Base-by-base conservation (phyloP, 1,284 basidiomycete genomes). In the Puccinia brachypodii region DNA sequence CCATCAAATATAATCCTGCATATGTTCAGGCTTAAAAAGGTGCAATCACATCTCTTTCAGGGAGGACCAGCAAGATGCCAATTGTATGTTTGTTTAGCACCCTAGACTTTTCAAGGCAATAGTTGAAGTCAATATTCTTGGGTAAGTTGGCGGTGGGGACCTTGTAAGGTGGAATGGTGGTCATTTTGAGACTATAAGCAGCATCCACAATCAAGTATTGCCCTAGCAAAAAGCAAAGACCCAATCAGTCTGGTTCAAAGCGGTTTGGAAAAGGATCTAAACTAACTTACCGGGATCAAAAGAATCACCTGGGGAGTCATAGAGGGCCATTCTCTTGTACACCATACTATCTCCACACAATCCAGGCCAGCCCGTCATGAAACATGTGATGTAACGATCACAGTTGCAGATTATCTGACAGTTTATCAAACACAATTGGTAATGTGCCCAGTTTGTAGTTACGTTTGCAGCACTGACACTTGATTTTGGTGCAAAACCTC, bases 31-130 rank as follows among this genome's bases (percentile, higher is more conserved):
- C 33, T 69, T 11, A 7, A 11, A 44, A 25, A 69, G 22, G 7
- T 19, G 33, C 11, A 72, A 31, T 31, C 38, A 9, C 44, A 72
- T 40, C n/a, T 40, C 69, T 71, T 42, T 28, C 40, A 71, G 31
- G 7, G 68, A 71, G 22, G 68, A 31, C 68, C 68, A 71, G 3
- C 68, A 71, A 42, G 40, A 71, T 71, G 22, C 68, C 68, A 40
- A 71, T 71, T 25, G 36, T 19, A 42, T 71, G 68, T 71, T 71
- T 44, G 33, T 71, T 71, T 16, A 31, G 38, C 14, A 71, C 68
- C 28, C 68, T 19, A 22, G 68, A 36, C 16, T 42, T 71, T 36
- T 31, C 68, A 40, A 71, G 14, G 31, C 68, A 71, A 36, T 44
- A 42, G 22, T 71, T 71, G 38, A 71, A 71, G 36, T 71, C 68